These are phyloP conservation scores for Ailanthus altissimus DNA, from an alignment of 345 rosid species.

Conservation along the genomic window DNA sequence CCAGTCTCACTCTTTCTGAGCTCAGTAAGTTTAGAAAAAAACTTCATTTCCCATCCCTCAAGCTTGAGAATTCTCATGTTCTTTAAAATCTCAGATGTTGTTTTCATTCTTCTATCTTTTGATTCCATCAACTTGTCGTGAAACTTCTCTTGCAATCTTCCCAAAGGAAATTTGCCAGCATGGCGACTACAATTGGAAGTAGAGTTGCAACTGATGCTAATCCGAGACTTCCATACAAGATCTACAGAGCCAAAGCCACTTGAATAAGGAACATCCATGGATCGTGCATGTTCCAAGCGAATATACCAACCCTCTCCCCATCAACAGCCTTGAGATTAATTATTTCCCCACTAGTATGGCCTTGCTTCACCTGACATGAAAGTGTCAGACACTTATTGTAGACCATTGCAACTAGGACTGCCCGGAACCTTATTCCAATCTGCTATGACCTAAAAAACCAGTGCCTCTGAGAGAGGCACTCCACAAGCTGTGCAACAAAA, in stretches of 20 bases:
- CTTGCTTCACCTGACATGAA: constrained; percentile 53
- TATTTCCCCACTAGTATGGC: constrained; percentile 64
- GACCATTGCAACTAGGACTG: constrained; percentile 50
- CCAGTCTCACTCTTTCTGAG: constrained; percentile 50
- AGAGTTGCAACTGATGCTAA: constrained; percentile 54
- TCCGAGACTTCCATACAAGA: constrained; percentile 60
- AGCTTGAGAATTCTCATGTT: constrained; percentile 77
- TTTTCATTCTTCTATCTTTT: constrained; percentile 61
- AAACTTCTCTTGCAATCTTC: constrained; percentile 54
- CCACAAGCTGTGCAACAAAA: constrained; percentile 56
- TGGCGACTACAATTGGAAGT: constrained; percentile 46
- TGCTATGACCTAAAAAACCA: constrained; percentile 57
- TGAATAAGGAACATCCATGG: constrained; percentile 57
- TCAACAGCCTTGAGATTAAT: constrained; percentile 65
- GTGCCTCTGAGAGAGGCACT: constrained; percentile 57
- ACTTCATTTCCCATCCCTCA: constrained; percentile 77
- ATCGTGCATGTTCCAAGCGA: constrained; percentile 57
- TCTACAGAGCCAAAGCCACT: constrained; percentile 52
- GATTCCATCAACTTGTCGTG: constrained; percentile 69
- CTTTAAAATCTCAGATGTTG: constrained; percentile 59
- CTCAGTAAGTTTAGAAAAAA: constrained; percentile 52
- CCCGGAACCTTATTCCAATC: constrained; percentile 49
- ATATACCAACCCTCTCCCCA: constrained; percentile 55
- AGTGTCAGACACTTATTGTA: constrained; percentile 62
- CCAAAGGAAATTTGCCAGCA: constrained; percentile 56